phyloP scores from a whole-genome alignment of 331 rosid species.

The Malus hybrid region DNA sequence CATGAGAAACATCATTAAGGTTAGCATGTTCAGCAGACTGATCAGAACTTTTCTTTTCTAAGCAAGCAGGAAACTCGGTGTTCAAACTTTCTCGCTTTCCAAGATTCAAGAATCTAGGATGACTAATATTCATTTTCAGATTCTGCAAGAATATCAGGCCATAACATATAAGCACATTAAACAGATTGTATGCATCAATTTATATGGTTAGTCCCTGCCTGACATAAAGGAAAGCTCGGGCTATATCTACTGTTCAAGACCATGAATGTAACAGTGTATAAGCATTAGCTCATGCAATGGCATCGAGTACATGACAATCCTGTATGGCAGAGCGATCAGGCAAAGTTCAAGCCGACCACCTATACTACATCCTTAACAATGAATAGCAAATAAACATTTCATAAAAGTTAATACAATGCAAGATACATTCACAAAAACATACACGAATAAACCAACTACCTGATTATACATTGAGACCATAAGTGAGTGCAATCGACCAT shows the following conservation, averaged over 20 bases:
- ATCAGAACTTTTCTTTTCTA: constrained; percentile 45
- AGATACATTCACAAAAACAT: background rate
- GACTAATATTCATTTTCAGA: constrained; percentile 87
- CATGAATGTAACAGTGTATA: background rate
- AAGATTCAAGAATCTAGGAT: constrained; percentile 68
- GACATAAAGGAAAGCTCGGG: constrained; percentile 7
- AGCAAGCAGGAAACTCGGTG: constrained; percentile 63
- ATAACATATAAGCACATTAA: background rate
- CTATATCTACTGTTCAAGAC: constrained; percentile 3
- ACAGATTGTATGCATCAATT: constrained; percentile 5
- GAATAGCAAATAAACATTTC: background rate
- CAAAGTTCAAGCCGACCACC: background rate
- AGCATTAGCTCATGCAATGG: background rate
- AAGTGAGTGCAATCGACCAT: constrained; percentile 8
- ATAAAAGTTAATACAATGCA: background rate
- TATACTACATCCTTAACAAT: background rate
- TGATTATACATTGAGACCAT: background rate
- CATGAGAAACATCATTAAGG: constrained; percentile 34
- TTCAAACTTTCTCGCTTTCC: constrained; percentile 58
- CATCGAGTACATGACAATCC: background rate
- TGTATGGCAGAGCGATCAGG: background rate
- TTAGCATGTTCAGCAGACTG: constrained; percentile 21
- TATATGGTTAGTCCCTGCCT: constrained; percentile 15
- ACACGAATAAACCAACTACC: background rate
- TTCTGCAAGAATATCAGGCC: constrained; percentile 50